These are phyloP conservation scores for Candida pseudoviswanathii DNA, from an alignment of 1,139 yeast species.

Conservation along the genomic window DNA sequence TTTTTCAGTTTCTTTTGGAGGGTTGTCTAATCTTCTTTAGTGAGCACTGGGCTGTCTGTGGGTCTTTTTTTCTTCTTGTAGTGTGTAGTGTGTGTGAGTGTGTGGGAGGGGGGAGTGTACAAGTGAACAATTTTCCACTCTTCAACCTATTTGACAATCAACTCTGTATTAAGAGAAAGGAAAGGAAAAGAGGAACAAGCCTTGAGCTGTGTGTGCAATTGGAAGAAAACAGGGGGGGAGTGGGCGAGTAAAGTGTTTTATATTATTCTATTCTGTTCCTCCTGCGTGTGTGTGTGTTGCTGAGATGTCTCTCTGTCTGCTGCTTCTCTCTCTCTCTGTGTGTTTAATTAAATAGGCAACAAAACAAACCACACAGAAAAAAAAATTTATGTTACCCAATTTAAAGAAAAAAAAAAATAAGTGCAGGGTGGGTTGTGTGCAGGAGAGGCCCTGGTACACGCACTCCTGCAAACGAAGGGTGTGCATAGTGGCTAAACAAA, in stretches of 20 bases:
- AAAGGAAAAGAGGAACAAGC: neutral
- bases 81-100: too few relatives aligned
- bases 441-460: neutral
- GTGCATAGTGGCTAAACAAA: neutral
- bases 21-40: neutral
- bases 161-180: neutral
- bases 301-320: too few relatives aligned
- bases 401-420: neutral
- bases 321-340: neutral
- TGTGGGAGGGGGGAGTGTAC: neutral
- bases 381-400: neutral
- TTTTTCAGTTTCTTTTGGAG: constrained; percentile 1
- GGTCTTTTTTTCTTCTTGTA: too few relatives aligned
- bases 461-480: neutral
- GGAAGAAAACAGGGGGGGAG: constrained; percentile 1
- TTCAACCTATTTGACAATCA: neutral
- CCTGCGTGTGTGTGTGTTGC: neutral
- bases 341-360: neutral
- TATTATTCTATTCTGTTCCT: neutral
- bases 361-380: neutral
- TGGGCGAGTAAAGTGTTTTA: neutral
- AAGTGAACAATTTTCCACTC: neutral
- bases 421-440: neutral
- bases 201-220: neutral
- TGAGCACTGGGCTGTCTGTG: neutral